Evolutionary conservation across 83 land plant species (phyloP).

Genomic region (Picea abies): DNA sequence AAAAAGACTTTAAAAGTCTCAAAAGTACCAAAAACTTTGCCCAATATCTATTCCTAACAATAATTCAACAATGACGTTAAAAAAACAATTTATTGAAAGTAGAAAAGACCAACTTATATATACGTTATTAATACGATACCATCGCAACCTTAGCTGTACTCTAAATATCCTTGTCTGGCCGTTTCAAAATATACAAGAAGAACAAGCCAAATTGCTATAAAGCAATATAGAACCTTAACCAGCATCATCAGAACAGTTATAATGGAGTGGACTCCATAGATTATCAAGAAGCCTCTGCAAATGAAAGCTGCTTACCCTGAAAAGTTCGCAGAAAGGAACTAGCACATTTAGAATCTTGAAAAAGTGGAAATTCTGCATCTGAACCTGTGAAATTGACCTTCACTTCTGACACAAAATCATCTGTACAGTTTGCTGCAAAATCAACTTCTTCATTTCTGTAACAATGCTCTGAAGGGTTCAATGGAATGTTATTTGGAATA

Average conservation of each 20-base stretch:
- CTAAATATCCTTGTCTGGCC: neutral
- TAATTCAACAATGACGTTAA: neutral
- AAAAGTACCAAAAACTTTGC: neutral
- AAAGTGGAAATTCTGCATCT: constrained; percentile 16
- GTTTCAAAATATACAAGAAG: neutral
- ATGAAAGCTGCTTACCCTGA: constrained; percentile 22
- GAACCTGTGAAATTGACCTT: constrained; percentile 1
- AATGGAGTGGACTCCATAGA: constrained; percentile 1
- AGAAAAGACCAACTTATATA: neutral
- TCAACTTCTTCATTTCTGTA: constrained; percentile 9
- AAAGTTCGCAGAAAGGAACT: constrained; percentile 38
- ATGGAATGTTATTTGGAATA: neutral
- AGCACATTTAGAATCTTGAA: constrained; percentile 41
- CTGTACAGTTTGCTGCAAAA: neutral
- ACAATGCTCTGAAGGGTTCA: neutral
- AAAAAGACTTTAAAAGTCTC: neutral
- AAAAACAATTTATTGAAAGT: neutral
- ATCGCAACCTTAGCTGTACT: neutral
- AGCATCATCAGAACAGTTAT: neutral
- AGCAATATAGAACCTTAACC: neutral
- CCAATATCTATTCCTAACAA: neutral
- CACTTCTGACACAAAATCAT: constrained; percentile 1
- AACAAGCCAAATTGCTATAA: neutral
- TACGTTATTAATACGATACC: neutral
- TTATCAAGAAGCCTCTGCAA: constrained; percentile 39